A percentile compares a stretch with the other conserved stretches of the same genome.
Conservation (phyloP, 768 basidiomycete genomes). For the Lactifluus subvellereus region DNA sequence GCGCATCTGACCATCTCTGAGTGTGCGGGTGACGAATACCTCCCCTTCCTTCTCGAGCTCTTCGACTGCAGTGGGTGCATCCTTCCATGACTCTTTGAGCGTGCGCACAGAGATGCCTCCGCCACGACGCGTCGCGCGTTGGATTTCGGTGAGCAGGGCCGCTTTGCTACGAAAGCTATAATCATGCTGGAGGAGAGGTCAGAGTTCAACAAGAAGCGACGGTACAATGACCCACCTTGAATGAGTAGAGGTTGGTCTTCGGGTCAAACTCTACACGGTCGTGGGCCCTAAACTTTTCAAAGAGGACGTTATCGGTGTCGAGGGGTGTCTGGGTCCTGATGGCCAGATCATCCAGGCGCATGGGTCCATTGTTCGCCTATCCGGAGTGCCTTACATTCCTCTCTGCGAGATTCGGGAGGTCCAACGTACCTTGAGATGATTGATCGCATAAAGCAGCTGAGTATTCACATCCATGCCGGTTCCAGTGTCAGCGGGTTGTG, state of each 20-base stretch:
- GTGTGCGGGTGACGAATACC: slow-evolving; percentile 79
- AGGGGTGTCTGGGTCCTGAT: slow-evolving; percentile 75
- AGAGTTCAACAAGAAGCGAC: slow-evolving; percentile 13
- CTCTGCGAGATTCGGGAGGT: not conserved
- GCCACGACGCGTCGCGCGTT: slow-evolving; percentile 75
- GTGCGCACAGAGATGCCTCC: slow-evolving; percentile 80
- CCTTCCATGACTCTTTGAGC: slow-evolving; percentile 89
- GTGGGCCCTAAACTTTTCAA: slow-evolving; percentile 78
- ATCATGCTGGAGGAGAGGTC: slow-evolving; percentile 58
- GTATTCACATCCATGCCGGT: slow-evolving; percentile 79
- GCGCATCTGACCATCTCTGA: slow-evolving; percentile 74
- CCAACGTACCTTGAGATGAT: slow-evolving; percentile 63
- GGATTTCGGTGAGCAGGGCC: slow-evolving; percentile 78
- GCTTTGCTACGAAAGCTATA: slow-evolving; percentile 81
- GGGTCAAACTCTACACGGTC: slow-evolving; percentile 75
- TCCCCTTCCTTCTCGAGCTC: slow-evolving; percentile 88
- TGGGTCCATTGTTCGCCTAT: slow-evolving; percentile 67
- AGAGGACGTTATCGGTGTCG: slow-evolving; percentile 59
- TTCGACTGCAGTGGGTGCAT: slow-evolving; percentile 75
- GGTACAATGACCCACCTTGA: slow-evolving; percentile 52
- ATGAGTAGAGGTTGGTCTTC: slow-evolving; percentile 81
- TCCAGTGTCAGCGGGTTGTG: slow-evolving; percentile 83
- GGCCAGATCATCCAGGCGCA: slow-evolving; percentile 83
- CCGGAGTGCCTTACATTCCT: not conserved
- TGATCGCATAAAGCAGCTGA: slow-evolving; percentile 79